These are phyloP conservation scores for Penicillium egyptiacum DNA, from an alignment of 495 filamentous ascomycete species.

Conservation along the genomic window DNA sequence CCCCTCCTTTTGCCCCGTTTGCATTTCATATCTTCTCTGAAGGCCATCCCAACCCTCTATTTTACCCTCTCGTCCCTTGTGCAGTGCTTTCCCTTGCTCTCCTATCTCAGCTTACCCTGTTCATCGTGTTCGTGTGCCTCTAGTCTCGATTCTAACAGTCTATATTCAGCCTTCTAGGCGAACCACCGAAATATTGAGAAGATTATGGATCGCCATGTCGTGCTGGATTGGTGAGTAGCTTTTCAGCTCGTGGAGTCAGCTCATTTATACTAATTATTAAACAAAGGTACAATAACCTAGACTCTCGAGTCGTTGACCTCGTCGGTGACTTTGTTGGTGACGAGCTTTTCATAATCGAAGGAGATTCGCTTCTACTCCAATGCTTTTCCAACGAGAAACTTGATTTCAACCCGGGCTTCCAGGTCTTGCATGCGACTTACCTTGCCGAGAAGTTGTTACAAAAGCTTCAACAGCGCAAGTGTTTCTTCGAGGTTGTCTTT, in stretches of 20 bases:
- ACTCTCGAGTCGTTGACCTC: conserved; percentile 30
- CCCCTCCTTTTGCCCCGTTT: neutral
- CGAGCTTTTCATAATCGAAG: conserved; percentile 71
- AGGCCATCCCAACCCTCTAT: neutral
- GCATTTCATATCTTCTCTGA: neutral
- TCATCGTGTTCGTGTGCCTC: neutral
- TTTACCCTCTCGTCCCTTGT: neutral
- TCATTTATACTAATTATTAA: neutral
- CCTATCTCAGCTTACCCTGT: neutral
- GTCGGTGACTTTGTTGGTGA: conserved; percentile 70
- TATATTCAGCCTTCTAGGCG: neutral
- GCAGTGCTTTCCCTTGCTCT: neutral
- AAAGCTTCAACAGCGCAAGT: conserved; percentile 59
- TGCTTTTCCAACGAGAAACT: conserved; percentile 59
- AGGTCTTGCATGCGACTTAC: conserved; percentile 69
- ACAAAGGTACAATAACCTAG: conserved; percentile 21
- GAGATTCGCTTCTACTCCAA: conserved; percentile 66
- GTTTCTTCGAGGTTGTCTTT: conserved; percentile 68
- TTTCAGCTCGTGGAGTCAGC: neutral
- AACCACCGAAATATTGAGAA: neutral
- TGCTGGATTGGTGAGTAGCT: neutral
- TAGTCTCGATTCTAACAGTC: neutral
- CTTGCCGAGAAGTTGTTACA: conserved; percentile 63
- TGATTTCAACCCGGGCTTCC: conserved; percentile 66
- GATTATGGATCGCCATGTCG: neutral